These are phyloP conservation scores for Citrullus colocynthis DNA, from an alignment of 306 rosid genomes.

Conservation along the genomic window DNA sequence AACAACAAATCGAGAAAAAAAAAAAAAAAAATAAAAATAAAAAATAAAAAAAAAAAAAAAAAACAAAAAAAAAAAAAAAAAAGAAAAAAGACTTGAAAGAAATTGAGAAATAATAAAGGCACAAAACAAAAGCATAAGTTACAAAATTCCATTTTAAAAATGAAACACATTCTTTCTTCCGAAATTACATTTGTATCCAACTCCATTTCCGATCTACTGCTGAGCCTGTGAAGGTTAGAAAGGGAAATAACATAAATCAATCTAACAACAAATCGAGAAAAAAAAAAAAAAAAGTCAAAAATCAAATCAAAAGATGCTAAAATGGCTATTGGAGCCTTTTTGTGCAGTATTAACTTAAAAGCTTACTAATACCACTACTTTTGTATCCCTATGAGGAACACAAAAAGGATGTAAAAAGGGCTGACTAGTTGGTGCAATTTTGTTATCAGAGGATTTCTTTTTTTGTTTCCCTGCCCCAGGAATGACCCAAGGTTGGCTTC, in stretches of 20 bases:
- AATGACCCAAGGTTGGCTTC: not conserved
- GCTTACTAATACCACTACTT: not conserved
- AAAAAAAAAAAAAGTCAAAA: not conserved
- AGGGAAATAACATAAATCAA: not conserved
- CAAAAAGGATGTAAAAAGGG: not conserved
- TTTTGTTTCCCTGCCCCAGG: not conserved
- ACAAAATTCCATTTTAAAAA: conserved; percentile 1
- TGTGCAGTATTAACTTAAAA: not conserved
- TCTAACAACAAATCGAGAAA: not conserved
- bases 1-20: not conserved
- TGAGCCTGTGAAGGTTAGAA: conserved; percentile 22
- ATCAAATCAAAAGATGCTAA: not conserved
- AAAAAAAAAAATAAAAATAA: not conserved
- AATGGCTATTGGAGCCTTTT: not conserved
- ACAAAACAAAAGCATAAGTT: not conserved
- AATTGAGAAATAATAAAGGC: not conserved
- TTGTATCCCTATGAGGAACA: not conserved
- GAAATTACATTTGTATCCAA: conserved; percentile 31
- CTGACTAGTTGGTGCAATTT: not conserved
- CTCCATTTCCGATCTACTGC: conserved; percentile 31
- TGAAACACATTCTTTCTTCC: not conserved
- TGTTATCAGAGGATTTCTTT: not conserved
- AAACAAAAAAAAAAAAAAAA: too few species aligned
- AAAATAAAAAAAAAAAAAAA: too few species aligned
- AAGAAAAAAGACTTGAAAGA: not conserved